Conservation (phyloP, 129 eudicot genomes). For the Heracleum sosnowskyi region DNA sequence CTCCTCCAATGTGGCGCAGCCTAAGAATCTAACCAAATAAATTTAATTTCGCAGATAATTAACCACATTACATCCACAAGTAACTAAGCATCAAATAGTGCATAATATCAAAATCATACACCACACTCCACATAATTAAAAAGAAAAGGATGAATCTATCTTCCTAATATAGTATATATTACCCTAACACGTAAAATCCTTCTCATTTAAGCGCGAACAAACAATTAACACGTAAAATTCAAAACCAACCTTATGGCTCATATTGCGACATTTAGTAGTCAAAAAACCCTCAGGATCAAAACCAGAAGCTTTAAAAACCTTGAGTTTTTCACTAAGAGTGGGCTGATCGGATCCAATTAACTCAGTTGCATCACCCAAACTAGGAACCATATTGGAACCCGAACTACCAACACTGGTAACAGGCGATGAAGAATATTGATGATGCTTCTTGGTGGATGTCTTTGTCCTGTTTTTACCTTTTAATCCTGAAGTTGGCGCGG, state of each 20-base stretch:
- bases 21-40: not conserved
- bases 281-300: slow-evolving; percentile 68
- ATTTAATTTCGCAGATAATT: not conserved
- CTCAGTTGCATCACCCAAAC: slow-evolving; percentile 44
- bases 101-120: not conserved
- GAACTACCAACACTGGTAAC: slow-evolving; percentile 33
- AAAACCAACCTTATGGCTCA: slow-evolving; percentile 63
- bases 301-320: slow-evolving; percentile 59
- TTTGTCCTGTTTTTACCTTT: not conserved
- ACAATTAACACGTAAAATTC: too few species aligned
- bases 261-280: slow-evolving; percentile 49
- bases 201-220: not conserved
- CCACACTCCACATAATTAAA: not conserved
- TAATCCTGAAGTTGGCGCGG: not conserved
- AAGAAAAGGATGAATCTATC: too few species aligned
- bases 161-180: too few species aligned
- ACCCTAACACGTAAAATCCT: too few species aligned
- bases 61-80: not conserved
- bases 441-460: not conserved
- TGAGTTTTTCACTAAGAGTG: slow-evolving; percentile 68
- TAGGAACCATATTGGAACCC: slow-evolving; percentile 18
- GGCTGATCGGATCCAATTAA: slow-evolving; percentile 32
- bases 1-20: not conserved
- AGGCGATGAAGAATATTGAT: slow-evolving; percentile 31
- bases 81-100: not conserved